Conservation (phyloP, 176 grass and related monocot genomes). For the Poa annua region DNA sequence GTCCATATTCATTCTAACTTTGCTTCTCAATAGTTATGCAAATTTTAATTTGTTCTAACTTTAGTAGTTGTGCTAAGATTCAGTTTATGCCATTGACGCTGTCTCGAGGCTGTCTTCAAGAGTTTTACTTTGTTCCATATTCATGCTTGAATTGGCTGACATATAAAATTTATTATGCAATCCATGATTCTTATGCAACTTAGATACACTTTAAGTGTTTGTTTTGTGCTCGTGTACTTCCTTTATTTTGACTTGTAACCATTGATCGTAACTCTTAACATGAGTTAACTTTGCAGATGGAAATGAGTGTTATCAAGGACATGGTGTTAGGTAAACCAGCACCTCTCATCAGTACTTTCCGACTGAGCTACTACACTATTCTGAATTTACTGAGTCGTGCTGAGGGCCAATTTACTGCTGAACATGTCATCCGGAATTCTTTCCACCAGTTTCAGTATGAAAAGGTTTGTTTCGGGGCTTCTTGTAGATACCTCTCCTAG, state of each 20-base stretch:
- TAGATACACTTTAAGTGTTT: slow-evolving; percentile 11
- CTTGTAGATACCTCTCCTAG: slow-evolving; percentile 39
- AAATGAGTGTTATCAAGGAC: slow-evolving; percentile 98
- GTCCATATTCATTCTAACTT: slow-evolving; percentile 19
- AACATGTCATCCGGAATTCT: slow-evolving; percentile 96
- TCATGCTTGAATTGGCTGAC: slow-evolving; percentile 26
- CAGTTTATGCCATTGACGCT: slow-evolving; percentile 21
- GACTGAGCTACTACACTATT: slow-evolving; percentile 97
- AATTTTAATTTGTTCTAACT: slow-evolving; percentile 32
- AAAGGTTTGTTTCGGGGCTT: slow-evolving; percentile 63
- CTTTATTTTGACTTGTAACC: slow-evolving; percentile 18
- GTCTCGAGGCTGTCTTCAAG: not conserved
- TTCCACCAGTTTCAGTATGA: slow-evolving; percentile 99
- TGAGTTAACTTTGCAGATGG: slow-evolving; percentile 72
- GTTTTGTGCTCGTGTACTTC: not conserved
- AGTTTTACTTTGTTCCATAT: slow-evolving; percentile 23
- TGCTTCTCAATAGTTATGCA: slow-evolving; percentile 20
- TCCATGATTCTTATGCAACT: slow-evolving; percentile 27
- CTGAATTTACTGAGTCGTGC: slow-evolving; percentile 97
- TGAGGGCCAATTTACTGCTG: slow-evolving; percentile 98
- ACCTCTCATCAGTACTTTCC: slow-evolving; percentile 94
- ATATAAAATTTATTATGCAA: slow-evolving; percentile 22
- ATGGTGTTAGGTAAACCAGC: slow-evolving; percentile 98
- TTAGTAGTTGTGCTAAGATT: slow-evolving; percentile 13
- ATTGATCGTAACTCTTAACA: slow-evolving; percentile 33